These are phyloP conservation scores for Yarrowia hollandica DNA, from an alignment of 805 yeast genomes.

Conservation along the genomic window DNA sequence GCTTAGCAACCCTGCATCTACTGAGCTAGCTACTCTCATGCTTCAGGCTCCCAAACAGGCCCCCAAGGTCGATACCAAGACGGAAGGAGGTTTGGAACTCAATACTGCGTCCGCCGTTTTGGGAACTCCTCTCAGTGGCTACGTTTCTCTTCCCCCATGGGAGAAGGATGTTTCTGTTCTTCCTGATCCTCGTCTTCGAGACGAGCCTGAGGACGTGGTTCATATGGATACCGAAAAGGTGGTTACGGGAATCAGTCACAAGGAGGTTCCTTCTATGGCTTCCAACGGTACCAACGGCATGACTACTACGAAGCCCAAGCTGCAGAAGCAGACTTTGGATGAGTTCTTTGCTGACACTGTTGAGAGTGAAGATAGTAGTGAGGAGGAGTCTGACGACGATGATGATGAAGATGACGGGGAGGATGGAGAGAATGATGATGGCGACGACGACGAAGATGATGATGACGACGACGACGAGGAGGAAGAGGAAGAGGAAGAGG, in stretches of 20 bases:
- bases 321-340: conserved; percentile 75
- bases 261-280: conserved; percentile 33
- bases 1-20: conserved; percentile 51
- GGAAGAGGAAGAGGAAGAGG: conserved; percentile 38
- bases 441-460: conserved; percentile 39
- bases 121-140: conserved; percentile 40
- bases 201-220: conserved; percentile 42
- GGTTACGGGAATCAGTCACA: conserved; percentile 8
- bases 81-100: conserved; percentile 34
- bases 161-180: conserved; percentile 38
- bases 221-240: conserved; percentile 38
- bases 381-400: conserved; percentile 37
- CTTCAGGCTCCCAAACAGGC: conserved; percentile 76
- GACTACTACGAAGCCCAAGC: conserved; percentile 40
- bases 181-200: conserved; percentile 42
- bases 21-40: conserved; percentile 65
- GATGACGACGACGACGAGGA: conserved; percentile 40
- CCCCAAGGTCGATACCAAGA: conserved; percentile 42
- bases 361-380: conserved; percentile 33
- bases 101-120: conserved; percentile 40
- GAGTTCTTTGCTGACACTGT: conserved; percentile 66
- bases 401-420: conserved; percentile 39
- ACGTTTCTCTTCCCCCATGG: conserved; percentile 50
- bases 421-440: conserved; percentile 37
- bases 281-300: conserved; percentile 33